These are phyloP conservation scores for Cladosporium colombiae DNA, from an alignment of 2,329 filamentous ascomycete genomes.

Conservation along the genomic window DNA sequence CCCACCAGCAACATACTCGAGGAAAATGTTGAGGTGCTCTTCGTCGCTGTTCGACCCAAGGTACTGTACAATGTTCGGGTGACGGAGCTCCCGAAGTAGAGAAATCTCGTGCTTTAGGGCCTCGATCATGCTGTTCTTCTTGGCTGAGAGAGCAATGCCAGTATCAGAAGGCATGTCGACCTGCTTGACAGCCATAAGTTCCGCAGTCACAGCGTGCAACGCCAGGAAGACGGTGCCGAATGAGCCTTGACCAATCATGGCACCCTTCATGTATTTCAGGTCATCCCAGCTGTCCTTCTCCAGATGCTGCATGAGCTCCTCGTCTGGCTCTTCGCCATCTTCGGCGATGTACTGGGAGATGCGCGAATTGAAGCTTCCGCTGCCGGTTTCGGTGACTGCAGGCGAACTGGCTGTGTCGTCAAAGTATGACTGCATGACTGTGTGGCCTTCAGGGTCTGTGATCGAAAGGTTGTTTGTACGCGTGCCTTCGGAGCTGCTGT, in stretches of 20 bases:
- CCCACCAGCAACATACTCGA: slow-evolving; percentile 96
- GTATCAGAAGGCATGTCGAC: slow-evolving; percentile 85
- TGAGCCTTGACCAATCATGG: slow-evolving; percentile 92
- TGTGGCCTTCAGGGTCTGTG: slow-evolving; percentile 75
- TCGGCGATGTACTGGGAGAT: slow-evolving; percentile 82
- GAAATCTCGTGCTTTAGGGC: slow-evolving; percentile 96
- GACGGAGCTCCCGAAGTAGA: slow-evolving; percentile 87
- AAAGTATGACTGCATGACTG: slow-evolving; percentile 72
- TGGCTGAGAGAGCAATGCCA: slow-evolving; percentile 75
- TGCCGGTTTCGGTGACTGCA: slow-evolving; percentile 50
- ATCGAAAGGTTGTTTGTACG: slow-evolving; percentile 70
- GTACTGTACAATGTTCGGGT: slow-evolving; percentile 97
- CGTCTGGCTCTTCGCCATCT: slow-evolving; percentile 88
- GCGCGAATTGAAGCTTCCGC: slow-evolving; percentile 73
- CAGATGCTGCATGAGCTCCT: slow-evolving; percentile 85
- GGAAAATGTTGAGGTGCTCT: slow-evolving; percentile 96
- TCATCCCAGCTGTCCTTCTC: slow-evolving; percentile 93
- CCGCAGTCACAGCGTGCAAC: slow-evolving; percentile 91
- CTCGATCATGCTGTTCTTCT: slow-evolving; percentile 98
- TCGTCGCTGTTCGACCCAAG: slow-evolving; percentile 91
- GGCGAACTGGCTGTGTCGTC: slow-evolving; percentile 74
- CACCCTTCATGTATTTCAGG: slow-evolving; percentile 99
- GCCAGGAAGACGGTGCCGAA: slow-evolving; percentile 96
- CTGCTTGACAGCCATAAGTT: slow-evolving; percentile 97
- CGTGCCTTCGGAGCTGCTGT: slow-evolving; percentile 62